Evolutionary conservation across 2,329 filamentous ascomycete genomes (phyloP), one percentile per base, ranked within the genome.

Genomic region (Graphilbum sp.): DNA sequence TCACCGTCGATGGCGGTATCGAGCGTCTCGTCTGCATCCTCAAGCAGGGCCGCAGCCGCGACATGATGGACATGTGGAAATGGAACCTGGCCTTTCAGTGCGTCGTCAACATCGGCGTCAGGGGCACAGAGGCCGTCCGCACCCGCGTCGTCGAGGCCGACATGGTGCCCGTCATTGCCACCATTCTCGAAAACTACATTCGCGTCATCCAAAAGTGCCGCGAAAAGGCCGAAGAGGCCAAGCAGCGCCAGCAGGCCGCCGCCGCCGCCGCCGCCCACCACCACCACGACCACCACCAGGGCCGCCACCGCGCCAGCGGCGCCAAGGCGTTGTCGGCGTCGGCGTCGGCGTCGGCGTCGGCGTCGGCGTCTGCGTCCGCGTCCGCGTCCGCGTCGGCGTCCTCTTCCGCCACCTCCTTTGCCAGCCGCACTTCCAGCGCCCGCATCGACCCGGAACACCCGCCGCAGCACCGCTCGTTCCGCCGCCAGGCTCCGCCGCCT

Each of bases 31-130:
- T 98, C 55, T 95, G 86, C 70, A 95, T 98, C 54, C 73, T 98
- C 58, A 98, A 98, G 61, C 85, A 94, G 60, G 90, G 90, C 45
- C 73, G 90, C 54, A 95, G 84, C 62, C 92, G 87, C 60, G 88
- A 98, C 57, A 80, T 95, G 77, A 95, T 96, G 88, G 88, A 95
- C 58, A 94, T 94, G 83, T 98, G 90, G 90, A 96, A 96, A 62
- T 98, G 90, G 90, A 98, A 95, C 54, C 70, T 98, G 45, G 90
- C 90, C 38, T 98, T 98, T 58, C 90, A 96, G 60, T 98, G 90
- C 58, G 87, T 96, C 46, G 90, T 98, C 55, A 98, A 98, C 59
- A 96, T 98, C 54, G 90, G 90, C 41, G 88, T 98, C 43, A 75
- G 90, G 49, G 90, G 90, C 43, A 95, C 90, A 12, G 90, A 98